Evolutionary conservation across 1,284 basidiomycete species (phyloP).

Genomic region (Sporisorium sorghi): DNA sequence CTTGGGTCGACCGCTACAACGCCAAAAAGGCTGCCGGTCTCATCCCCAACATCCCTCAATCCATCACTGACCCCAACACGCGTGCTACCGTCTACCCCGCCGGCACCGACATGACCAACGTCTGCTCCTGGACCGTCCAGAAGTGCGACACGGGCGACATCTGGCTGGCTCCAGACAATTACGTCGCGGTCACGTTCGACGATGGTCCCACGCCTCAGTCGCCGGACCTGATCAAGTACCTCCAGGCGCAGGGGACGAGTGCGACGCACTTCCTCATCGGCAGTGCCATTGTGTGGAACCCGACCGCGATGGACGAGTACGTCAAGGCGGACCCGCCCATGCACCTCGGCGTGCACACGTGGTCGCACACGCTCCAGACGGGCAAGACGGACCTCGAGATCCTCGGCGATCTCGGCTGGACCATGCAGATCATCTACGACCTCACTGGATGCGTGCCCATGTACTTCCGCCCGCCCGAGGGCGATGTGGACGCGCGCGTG

Average conservation of each 20-base stretch:
- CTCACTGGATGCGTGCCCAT: conserved; percentile 74
- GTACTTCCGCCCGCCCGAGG: conserved; percentile 64
- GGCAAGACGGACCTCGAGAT: conserved; percentile 78
- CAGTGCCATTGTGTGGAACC: conserved; percentile 76
- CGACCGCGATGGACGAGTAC: conserved; percentile 73
- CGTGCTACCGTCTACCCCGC: conserved; percentile 52
- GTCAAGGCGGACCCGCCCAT: conserved; percentile 72
- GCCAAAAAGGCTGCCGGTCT: conserved; percentile 76
- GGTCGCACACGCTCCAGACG: conserved; percentile 75
- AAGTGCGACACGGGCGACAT: conserved; percentile 63
- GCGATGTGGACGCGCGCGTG: conserved; percentile 64
- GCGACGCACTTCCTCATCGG: conserved; percentile 88
- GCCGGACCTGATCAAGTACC: conserved; percentile 73
- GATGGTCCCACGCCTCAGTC: conserved; percentile 77
- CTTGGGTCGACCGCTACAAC: conserved; percentile 77
- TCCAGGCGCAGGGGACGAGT: conserved; percentile 73
- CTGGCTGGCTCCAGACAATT: conserved; percentile 56
- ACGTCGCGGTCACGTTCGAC: conserved; percentile 71
- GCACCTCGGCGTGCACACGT: conserved; percentile 76
- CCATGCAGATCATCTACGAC: conserved; percentile 83
- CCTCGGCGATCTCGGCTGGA: conserved; percentile 84
- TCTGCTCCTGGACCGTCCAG: conserved; percentile 60
- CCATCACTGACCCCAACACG: conserved; percentile 68
- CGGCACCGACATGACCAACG: conserved; percentile 52
- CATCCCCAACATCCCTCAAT: conserved; percentile 77